Conservation (phyloP, 2,329 filamentous ascomycete genomes). For the Intubia oerlemansii region DNA sequence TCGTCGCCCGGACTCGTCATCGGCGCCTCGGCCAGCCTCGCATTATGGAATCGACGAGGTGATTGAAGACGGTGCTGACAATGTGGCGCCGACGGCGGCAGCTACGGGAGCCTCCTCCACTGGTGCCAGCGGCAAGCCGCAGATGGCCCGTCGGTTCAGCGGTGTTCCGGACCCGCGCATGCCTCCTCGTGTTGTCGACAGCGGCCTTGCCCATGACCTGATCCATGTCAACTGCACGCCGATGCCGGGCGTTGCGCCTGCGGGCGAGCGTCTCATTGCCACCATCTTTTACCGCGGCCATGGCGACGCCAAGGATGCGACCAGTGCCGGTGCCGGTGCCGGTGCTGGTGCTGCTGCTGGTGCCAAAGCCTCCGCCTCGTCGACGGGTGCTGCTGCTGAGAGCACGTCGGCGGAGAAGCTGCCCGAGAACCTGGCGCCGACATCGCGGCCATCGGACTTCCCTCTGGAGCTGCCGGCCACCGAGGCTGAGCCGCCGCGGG, state of each 20-base stretch:
- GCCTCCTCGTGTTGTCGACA: constrained; percentile 38
- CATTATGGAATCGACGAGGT: constrained; percentile 44
- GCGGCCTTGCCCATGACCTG: constrained; percentile 37
- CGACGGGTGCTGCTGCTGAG: too few species aligned
- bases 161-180: constrained; percentile 37
- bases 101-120: background rate
- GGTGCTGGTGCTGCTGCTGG: too few species aligned
- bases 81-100: constrained; percentile 14
- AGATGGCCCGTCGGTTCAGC: constrained; percentile 28
- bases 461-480: constrained; percentile 6
- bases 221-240: constrained; percentile 43
- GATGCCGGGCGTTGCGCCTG: constrained; percentile 17
- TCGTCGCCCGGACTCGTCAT: constrained; percentile 23
- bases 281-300: constrained; percentile 40
- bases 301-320: constrained; percentile 7
- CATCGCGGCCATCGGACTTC: constrained; percentile 24
- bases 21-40: constrained; percentile 20
- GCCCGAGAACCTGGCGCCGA: too few species aligned
- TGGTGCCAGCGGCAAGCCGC: constrained; percentile 11
- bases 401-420: too few species aligned
- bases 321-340: constrained; percentile 9
- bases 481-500: constrained; percentile 21
- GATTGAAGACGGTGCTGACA: constrained; percentile 28
- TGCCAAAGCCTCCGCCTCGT: too few species aligned
- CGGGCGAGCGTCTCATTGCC: constrained; percentile 31